These are phyloP conservation scores for Neurospora sp. DNA, from an alignment of 495 filamentous ascomycete genomes.

Conservation along the genomic window DNA sequence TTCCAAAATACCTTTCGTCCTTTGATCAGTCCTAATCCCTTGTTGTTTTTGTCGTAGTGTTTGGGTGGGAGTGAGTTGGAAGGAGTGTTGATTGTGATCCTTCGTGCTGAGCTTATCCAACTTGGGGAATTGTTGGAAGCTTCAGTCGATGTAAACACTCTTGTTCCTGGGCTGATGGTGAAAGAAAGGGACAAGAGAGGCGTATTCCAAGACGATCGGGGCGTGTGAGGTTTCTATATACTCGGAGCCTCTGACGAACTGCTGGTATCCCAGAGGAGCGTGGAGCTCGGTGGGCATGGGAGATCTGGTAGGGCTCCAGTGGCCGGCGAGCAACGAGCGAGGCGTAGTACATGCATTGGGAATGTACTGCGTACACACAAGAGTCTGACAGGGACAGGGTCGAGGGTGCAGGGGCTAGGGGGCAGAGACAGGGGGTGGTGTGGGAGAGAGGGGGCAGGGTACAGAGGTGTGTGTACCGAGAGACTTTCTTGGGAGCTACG, in stretches of 20 bases:
- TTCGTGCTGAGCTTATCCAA: background rate
- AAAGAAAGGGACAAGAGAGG: background rate
- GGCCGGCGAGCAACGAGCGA: conserved; percentile 8
- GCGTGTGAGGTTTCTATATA: conserved; percentile 27
- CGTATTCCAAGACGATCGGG: conserved; percentile 1
- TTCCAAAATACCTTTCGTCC: background rate
- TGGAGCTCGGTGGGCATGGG: conserved; percentile 22
- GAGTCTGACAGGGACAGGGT: conserved; percentile 6
- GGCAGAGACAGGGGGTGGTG: background rate
- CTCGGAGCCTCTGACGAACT: conserved; percentile 6
- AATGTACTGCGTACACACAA: conserved; percentile 12
- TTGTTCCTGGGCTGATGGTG: background rate
- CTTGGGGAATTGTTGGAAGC: background rate
- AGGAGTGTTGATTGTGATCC: background rate
- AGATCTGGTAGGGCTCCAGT: conserved; percentile 20
- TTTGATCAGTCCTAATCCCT: background rate
- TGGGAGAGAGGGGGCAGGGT: background rate
- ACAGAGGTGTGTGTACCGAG: background rate
- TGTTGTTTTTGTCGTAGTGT: background rate
- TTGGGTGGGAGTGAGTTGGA: background rate
- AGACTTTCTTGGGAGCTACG: background rate
- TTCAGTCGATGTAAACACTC: background rate
- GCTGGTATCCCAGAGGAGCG: conserved; percentile 11
- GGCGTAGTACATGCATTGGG: conserved; percentile 19
- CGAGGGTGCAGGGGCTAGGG: conserved; percentile 6